A percentile compares a stretch with the other conserved stretches of the same genome.
Conservation (phyloP, 352 stramenopile species). For the Phytophthora sojae region DNA sequence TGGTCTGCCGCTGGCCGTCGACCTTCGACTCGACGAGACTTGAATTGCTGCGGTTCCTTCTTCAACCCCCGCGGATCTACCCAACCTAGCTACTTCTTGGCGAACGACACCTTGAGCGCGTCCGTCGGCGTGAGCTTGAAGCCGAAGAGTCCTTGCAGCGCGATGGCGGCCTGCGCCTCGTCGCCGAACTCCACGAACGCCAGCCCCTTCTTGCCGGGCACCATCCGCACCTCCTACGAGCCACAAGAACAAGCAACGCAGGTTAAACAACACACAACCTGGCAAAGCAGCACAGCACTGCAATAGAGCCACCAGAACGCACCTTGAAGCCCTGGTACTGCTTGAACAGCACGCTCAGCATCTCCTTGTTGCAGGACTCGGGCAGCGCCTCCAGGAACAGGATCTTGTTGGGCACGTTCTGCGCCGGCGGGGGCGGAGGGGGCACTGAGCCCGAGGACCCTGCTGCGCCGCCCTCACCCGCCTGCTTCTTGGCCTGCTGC, state of each 20-base stretch:
- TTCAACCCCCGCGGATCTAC: not conserved
- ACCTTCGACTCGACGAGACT: not conserved
- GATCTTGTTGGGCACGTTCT: conserved; percentile 91
- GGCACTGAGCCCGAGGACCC: conserved; percentile 1
- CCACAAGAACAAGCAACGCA: not conserved
- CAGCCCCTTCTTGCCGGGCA: conserved; percentile 93
- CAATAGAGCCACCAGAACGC: conserved; percentile 6
- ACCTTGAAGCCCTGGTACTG: conserved; percentile 97
- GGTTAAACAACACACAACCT: no score
- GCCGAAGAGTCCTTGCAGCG: conserved; percentile 78
- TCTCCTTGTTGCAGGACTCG: conserved; percentile 95
- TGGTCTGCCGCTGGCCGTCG: not conserved
- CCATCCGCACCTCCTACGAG: conserved; percentile 93
- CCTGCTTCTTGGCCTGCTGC: conserved; percentile 46
- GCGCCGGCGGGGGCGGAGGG: conserved; percentile 47
- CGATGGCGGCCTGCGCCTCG: conserved; percentile 83
- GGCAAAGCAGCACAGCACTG: conserved; percentile 2
- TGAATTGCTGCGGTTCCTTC: not conserved
- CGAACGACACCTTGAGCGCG: conserved; percentile 84
- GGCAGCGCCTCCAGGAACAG: conserved; percentile 95
- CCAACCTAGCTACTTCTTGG: conserved; percentile 68
- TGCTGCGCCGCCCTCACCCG: conserved; percentile 21
- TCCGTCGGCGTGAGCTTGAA: conserved; percentile 90
- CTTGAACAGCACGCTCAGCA: conserved; percentile 97
- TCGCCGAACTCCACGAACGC: conserved; percentile 97